Evolutionary conservation across 768 basidiomycete genomes (phyloP).

Genomic region (Amanita molliuscula): DNA sequence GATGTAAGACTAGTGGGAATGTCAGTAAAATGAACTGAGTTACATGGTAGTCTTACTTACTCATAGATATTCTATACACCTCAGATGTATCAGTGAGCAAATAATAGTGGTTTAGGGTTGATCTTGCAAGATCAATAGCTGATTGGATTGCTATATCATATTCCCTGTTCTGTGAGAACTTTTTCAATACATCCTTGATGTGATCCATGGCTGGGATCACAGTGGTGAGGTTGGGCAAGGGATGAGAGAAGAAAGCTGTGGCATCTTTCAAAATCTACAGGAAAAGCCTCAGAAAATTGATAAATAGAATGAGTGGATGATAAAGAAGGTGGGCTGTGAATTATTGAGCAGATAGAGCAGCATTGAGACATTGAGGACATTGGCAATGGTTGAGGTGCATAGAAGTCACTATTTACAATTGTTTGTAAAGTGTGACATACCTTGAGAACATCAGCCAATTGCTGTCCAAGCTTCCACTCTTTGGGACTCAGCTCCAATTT

Average conservation of each 20-base stretch:
- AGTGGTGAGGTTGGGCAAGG: neutral
- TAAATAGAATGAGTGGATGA: neutral
- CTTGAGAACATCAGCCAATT: neutral
- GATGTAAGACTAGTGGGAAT: slow-evolving; percentile 15
- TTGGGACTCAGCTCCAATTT: neutral
- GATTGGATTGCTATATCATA: neutral
- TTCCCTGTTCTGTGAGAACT: neutral
- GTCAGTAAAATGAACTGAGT: neutral
- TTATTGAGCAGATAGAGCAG: neutral
- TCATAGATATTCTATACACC: slow-evolving; percentile 3
- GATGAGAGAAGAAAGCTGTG: neutral
- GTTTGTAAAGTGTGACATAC: neutral
- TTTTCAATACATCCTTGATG: neutral
- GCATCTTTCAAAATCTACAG: slow-evolving; percentile 5
- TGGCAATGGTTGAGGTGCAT: neutral
- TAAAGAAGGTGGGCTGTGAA: neutral
- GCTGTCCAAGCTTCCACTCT: neutral
- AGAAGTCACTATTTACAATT: neutral
- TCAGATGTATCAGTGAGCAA: neutral
- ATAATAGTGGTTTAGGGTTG: slow-evolving; percentile 1
- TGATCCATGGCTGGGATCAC: slow-evolving; percentile 5
- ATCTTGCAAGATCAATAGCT: neutral
- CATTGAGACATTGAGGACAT: neutral
- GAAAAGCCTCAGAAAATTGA: neutral
- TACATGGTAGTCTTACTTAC: neutral